Base-by-base conservation (phyloP, 257 asterid genomes). In the Przewalskia tangutica region DNA sequence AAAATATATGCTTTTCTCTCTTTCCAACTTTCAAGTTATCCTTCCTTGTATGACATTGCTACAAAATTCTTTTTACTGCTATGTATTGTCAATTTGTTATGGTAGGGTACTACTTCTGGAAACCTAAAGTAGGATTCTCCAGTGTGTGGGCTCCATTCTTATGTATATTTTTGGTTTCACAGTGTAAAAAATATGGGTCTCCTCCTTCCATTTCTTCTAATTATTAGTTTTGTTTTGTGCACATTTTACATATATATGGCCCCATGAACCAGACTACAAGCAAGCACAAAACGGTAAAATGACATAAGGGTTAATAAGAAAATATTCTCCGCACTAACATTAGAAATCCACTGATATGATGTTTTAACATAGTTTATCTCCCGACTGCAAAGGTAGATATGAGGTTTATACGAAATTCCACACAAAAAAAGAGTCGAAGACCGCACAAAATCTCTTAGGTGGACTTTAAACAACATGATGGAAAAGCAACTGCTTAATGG, bases 11-110 rank as follows among this genome's bases (percentile, higher is more conserved):
- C 84, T 76, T 87, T 87, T 81, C 75, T 82, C 68, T 62, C 17
- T 2, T 44, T 65, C 63, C 66, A 48, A 84, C 85, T 64, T 84
- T 79, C 81, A 86, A 92, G 89, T 86, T 89, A 88, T 89, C 85
- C 95, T 89, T 84, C 84, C 90, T 89, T 87, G 89, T 51, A 59
- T 84, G n/a, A 10, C 8, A 80, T 85, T 88, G 81, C 66, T 70
- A 9, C 48, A 32, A 51, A 81, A 85, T 56, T 73, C 82, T 63
- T 55, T 77, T 82, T 27, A 27, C 32, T 48, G 59, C 42, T 16
- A 23, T 67, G 50, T 44, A 59, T 20, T 77, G 63, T 32, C 51
- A 77, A 68, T 73, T 75, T 58, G 36, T 11, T 17, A 23, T 46
- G 60, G 6, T 13, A 81, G 70, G 67, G 4, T 2, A 63, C 73